These are phyloP conservation scores for Dentipellis fragilis DNA, from an alignment of 768 basidiomycete genomes.

Conservation along the genomic window DNA sequence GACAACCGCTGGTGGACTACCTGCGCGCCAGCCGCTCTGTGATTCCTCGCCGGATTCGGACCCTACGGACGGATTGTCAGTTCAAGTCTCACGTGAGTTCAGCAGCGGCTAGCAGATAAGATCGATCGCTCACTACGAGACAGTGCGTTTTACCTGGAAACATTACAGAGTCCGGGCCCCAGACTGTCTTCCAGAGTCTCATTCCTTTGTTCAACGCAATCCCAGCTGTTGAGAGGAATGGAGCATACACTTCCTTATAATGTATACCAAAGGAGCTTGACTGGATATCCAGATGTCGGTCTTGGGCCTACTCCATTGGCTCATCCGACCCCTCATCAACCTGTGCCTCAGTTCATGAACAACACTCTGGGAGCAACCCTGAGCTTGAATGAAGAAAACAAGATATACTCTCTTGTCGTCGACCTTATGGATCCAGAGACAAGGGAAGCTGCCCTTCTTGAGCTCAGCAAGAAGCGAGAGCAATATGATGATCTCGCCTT, in stretches of 20 bases:
- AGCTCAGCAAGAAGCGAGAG: slow-evolving; percentile 97
- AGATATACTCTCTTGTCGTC: slow-evolving; percentile 87
- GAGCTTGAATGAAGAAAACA: slow-evolving; percentile 46
- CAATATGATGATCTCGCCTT: slow-evolving; percentile 98
- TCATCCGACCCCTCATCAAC: slow-evolving; percentile 46
- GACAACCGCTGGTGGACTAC: too few relatives aligned
- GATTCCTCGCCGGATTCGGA: too few relatives aligned
- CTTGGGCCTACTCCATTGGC: slow-evolving; percentile 30
- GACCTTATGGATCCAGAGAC: slow-evolving; percentile 74
- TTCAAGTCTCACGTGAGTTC: too few relatives aligned
- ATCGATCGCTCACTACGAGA: too few relatives aligned
- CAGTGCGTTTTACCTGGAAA: too few relatives aligned
- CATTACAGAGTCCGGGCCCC: too few relatives aligned
- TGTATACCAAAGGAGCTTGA: slow-evolving; percentile 45
- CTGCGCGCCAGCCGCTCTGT: too few relatives aligned
- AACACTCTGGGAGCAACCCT: slow-evolving; percentile 15
- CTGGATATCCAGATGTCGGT: slow-evolving; percentile 55
- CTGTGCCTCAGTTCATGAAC: slow-evolving; percentile 29
- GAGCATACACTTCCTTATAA: slow-evolving; percentile 54
- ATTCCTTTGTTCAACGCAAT: too few relatives aligned
- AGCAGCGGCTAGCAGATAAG: too few relatives aligned
- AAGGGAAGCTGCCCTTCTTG: slow-evolving; percentile 85
- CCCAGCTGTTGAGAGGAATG: slow-evolving; percentile 17
- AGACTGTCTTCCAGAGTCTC: too few relatives aligned
- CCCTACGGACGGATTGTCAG: too few relatives aligned